Conservation (phyloP, 345 rosid genomes). For the Eucalyptus sp. region DNA sequence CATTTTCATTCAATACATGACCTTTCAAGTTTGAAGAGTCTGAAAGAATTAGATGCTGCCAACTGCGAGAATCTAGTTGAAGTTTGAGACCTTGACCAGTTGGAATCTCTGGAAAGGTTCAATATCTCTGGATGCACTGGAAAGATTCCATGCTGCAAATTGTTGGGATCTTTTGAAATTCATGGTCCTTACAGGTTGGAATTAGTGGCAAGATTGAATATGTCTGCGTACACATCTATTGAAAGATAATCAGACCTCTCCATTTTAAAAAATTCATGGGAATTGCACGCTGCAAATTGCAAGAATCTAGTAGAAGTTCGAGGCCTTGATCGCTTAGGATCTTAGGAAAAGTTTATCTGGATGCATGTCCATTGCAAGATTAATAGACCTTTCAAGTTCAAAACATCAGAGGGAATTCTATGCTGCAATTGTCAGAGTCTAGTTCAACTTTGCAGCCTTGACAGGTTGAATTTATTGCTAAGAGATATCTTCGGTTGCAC, state of each 20-base stretch:
- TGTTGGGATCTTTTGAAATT: neutral
- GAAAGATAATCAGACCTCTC: neutral
- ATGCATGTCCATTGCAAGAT: neutral
- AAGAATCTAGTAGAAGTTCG: neutral
- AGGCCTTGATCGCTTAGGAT: neutral
- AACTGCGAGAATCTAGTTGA: neutral
- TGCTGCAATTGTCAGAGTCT: neutral
- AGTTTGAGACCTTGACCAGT: neutral
- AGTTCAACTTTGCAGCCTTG: too few species aligned
- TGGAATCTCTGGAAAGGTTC: too few species aligned
- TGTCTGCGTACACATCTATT: neutral
- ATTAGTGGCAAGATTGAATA: neutral
- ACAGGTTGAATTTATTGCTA: neutral
- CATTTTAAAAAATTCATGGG: neutral
- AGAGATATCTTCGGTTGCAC: neutral
- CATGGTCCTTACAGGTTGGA: neutral
- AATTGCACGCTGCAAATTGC: neutral
- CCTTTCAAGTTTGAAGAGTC: neutral
- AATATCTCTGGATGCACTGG: too few species aligned
- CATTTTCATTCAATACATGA: neutral
- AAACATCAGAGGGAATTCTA: neutral
- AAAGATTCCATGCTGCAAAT: neutral
- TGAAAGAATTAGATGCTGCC: neutral
- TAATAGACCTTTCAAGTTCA: too few species aligned
- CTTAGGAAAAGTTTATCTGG: neutral